Evolutionary conservation across 1,139 yeast genomes (phyloP).

Genomic region (Candida albicans): DNA sequence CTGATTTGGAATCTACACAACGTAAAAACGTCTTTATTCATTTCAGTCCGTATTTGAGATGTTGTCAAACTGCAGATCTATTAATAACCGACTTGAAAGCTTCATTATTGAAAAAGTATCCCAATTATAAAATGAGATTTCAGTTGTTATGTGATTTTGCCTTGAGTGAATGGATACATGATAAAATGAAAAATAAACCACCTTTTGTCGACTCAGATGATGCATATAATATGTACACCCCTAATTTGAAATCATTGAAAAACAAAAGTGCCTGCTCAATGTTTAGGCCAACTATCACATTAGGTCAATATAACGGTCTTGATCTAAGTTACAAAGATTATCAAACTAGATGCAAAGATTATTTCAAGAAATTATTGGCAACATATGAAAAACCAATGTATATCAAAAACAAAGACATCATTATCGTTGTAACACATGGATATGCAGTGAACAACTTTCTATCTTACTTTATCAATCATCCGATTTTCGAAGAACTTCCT

Average conservation of each 20-base stretch:
- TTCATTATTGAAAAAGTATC: conserved; percentile 24
- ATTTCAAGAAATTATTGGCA: conserved; percentile 45
- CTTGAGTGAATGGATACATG: conserved; percentile 50
- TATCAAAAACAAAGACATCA: conserved; percentile 36
- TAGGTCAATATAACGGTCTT: conserved; percentile 50
- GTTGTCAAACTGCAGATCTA: conserved; percentile 48
- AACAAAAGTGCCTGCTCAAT: conserved; percentile 41
- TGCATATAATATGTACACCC: conserved; percentile 51
- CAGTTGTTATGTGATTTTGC: conserved; percentile 50
- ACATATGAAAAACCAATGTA: conserved; percentile 44
- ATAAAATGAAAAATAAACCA: conserved; percentile 45
- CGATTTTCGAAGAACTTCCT: conserved; percentile 49
- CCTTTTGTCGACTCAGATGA: conserved; percentile 47
- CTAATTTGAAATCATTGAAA: conserved; percentile 38
- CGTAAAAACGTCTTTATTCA: conserved; percentile 44
- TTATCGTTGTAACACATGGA: conserved; percentile 46
- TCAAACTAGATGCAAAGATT: conserved; percentile 41
- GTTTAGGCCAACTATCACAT: conserved; percentile 46
- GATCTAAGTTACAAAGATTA: conserved; percentile 44
- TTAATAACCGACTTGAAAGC: conserved; percentile 33
- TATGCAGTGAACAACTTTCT: conserved; percentile 43
- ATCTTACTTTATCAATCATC: conserved; percentile 45
- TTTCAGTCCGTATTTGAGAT: conserved; percentile 46
- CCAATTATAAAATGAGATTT: conserved; percentile 37
- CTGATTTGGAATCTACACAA: conserved; percentile 14